A percentile compares a stretch with the other conserved stretches of the same genome.
These are phyloP conservation scores for Phragmites australis DNA, from an alignment of 176 grass and related monocot species.

Conservation along the genomic window DNA sequence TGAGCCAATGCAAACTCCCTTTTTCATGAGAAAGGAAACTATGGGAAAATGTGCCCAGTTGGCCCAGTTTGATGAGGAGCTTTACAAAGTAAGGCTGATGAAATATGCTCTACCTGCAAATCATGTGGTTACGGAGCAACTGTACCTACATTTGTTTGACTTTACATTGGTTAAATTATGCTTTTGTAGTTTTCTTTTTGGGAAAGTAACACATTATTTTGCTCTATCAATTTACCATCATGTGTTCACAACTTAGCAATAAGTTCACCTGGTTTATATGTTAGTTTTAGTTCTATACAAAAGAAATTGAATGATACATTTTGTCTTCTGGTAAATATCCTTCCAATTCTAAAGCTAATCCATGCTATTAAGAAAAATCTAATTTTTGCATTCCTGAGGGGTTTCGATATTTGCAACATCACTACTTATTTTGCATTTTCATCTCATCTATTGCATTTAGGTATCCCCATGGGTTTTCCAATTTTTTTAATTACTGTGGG, in stretches of 20 bases:
- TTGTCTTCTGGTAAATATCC: neutral
- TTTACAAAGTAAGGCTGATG: slow-evolving; percentile 68
- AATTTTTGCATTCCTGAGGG: neutral
- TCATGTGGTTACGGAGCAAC: neutral
- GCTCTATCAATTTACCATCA: neutral
- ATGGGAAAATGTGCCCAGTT: slow-evolving; percentile 98
- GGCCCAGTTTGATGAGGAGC: slow-evolving; percentile 89
- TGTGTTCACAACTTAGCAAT: neutral
- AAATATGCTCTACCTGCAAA: neutral
- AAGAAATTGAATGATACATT: neutral
- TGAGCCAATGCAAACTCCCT: slow-evolving; percentile 79
- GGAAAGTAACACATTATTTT: neutral
- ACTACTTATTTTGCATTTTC: no score
- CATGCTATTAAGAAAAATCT: neutral
- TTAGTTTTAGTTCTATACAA: neutral
- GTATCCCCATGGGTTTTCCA: neutral
- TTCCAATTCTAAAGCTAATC: neutral
- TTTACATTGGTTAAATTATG: neutral
- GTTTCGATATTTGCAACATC: neutral
- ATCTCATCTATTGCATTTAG: neutral
- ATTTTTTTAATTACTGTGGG: neutral
- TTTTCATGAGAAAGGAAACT: slow-evolving; percentile 97
- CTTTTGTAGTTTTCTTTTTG: neutral
- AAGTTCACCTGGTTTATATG: neutral
- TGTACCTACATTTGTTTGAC: neutral